These are phyloP conservation scores for Paramecium tetraurelia DNA, from an alignment of 73 alveolate species.

Conservation along the genomic window DNA sequence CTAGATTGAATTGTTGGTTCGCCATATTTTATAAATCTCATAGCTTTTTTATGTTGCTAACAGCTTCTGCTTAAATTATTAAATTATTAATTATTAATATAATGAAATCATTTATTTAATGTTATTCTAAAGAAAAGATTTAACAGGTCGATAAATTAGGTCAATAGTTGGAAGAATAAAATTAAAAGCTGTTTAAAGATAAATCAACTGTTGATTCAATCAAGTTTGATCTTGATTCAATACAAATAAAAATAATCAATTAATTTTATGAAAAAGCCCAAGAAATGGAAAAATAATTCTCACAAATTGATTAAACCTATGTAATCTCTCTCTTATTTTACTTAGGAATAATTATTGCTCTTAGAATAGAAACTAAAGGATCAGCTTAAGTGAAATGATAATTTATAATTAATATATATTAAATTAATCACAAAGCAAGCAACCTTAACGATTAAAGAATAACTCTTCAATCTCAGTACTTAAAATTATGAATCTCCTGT, in stretches of 20 bases:
- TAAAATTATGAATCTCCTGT: too few relatives aligned
- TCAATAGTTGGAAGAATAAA: not conserved
- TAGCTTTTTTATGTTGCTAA: not conserved
- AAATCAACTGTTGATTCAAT: not conserved
- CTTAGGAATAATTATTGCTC: not conserved
- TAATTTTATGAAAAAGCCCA: not conserved
- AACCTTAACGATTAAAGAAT: too few relatives aligned
- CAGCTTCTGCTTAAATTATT: slow-evolving; percentile 12
- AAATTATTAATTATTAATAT: not conserved
- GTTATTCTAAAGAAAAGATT: not conserved
- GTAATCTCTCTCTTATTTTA: not conserved
- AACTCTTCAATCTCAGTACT: too few relatives aligned
- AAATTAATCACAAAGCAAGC: too few relatives aligned
- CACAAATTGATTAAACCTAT: not conserved
- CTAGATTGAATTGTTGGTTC: not conserved
- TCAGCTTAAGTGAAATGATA: not conserved
- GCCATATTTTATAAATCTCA: not conserved
- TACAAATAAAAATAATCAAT: not conserved
- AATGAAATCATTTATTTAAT: not conserved
- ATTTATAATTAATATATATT: not conserved
- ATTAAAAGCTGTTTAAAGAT: not conserved
- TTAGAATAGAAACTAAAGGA: not conserved
- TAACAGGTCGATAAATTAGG: not conserved
- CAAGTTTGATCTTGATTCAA: not conserved
- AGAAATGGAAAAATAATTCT: not conserved